Evolutionary conservation across 768 basidiomycete species (phyloP).

Genomic region (Suillus hirtellus): DNA sequence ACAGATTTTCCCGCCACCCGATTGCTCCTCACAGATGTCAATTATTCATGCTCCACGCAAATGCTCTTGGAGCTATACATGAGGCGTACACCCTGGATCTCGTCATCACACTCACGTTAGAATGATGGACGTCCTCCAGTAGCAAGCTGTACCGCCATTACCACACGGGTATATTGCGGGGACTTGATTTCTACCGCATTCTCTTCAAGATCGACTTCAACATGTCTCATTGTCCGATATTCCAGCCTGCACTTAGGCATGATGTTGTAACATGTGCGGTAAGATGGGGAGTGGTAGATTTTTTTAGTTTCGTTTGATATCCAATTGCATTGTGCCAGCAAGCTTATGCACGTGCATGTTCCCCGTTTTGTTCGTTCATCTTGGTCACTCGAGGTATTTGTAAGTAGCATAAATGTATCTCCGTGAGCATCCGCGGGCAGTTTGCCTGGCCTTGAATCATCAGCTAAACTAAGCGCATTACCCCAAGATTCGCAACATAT

Average conservation of each 20-base stretch:
- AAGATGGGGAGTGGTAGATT: background rate
- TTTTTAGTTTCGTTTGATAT: background rate
- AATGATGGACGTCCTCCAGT: background rate
- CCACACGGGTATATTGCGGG: background rate
- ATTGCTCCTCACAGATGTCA: background rate
- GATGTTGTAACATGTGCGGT: background rate
- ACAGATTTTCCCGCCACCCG: background rate
- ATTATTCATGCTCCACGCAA: background rate
- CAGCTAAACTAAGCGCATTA: background rate
- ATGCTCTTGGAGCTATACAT: background rate
- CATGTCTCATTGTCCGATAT: background rate
- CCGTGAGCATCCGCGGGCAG: background rate
- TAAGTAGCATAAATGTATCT: background rate
- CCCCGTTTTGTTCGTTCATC: background rate
- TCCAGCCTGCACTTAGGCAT: background rate
- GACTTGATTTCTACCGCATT: background rate
- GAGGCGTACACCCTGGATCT: background rate
- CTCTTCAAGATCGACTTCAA: background rate
- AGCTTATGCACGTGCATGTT: background rate
- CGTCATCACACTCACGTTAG: background rate
- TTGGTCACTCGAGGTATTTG: background rate
- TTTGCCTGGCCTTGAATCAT: background rate
- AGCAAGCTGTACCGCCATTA: background rate
- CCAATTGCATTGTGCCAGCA: background rate
- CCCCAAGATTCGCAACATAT: background rate